Evolutionary conservation across 176 grass and related monocot genomes (phyloP).

Genomic region (Thinopyrum elongatum): DNA sequence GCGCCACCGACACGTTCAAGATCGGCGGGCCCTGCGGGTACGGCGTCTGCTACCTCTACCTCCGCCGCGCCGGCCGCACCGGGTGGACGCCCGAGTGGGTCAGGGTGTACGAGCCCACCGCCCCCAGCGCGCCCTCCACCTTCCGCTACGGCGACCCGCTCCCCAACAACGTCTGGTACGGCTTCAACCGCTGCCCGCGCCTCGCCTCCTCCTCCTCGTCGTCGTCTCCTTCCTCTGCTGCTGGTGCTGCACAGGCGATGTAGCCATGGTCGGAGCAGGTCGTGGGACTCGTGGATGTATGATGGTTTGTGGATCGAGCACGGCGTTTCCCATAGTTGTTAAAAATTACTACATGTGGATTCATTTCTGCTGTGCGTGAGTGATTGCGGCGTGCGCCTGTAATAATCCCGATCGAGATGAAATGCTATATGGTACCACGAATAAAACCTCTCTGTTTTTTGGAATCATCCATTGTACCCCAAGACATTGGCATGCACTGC

Average conservation of each 20-base stretch:
- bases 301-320: neutral
- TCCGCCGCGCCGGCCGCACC: conserved; percentile 48
- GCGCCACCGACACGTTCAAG: conserved; percentile 77
- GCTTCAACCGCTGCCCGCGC: conserved; percentile 56
- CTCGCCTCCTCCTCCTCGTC: neutral
- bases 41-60: conserved; percentile 87
- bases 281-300: neutral
- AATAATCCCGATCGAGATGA: neutral
- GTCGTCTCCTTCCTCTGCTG: neutral
- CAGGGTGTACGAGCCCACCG: conserved; percentile 58
- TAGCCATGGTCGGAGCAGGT: neutral
- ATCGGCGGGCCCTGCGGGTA: conserved; percentile 74
- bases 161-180: conserved; percentile 67
- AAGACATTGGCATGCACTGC: neutral
- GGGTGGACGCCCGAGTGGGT: conserved; percentile 79
- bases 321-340: neutral
- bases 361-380: neutral
- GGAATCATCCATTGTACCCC: neutral
- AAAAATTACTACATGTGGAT: neutral
- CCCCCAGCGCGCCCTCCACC: conserved; percentile 42
- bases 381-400: neutral
- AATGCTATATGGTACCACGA: neutral
- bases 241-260: neutral
- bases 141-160: conserved; percentile 66
- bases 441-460: neutral